Evolutionary conservation across 257 asterid species (phyloP).

Genomic region (Mitragyna speciosa): DNA sequence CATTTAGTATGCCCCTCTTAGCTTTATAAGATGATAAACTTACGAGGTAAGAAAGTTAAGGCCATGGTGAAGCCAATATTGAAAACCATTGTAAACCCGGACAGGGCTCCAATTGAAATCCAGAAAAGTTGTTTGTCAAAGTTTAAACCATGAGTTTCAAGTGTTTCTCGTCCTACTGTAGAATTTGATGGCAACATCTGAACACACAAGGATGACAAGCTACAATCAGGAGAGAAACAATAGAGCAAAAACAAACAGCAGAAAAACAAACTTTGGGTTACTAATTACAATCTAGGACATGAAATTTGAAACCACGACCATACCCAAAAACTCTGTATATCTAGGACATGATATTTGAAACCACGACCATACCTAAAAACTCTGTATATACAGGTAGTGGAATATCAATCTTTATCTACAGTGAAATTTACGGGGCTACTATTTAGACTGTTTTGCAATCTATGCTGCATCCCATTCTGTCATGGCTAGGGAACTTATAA

Average conservation of each 20-base stretch:
- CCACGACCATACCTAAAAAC: no score
- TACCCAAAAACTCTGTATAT: no score
- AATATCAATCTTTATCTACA: no score
- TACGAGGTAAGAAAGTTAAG: conserved; percentile 45
- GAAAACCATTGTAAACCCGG: conserved; percentile 49
- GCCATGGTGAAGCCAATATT: conserved; percentile 58
- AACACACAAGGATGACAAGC: conserved; percentile 2
- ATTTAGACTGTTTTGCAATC: no score
- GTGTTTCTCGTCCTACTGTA: conserved; percentile 50
- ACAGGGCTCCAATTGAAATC: conserved; percentile 58
- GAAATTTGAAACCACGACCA: no score
- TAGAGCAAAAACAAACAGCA: no score
- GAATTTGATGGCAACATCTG: conserved; percentile 38
- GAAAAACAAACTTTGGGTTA: background rate
- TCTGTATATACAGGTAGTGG: no score
- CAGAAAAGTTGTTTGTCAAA: conserved; percentile 42
- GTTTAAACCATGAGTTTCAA: conserved; percentile 54
- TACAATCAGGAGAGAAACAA: background rate
- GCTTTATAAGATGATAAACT: conserved; percentile 21
- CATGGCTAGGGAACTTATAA: no score
- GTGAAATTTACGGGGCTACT: no score
- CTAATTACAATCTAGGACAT: no score
- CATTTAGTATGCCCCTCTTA: background rate
- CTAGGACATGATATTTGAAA: no score
- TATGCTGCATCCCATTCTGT: no score